These are phyloP conservation scores for Clohesyomyces aquaticus DNA, from an alignment of 495 filamentous ascomycete genomes.

Conservation along the genomic window DNA sequence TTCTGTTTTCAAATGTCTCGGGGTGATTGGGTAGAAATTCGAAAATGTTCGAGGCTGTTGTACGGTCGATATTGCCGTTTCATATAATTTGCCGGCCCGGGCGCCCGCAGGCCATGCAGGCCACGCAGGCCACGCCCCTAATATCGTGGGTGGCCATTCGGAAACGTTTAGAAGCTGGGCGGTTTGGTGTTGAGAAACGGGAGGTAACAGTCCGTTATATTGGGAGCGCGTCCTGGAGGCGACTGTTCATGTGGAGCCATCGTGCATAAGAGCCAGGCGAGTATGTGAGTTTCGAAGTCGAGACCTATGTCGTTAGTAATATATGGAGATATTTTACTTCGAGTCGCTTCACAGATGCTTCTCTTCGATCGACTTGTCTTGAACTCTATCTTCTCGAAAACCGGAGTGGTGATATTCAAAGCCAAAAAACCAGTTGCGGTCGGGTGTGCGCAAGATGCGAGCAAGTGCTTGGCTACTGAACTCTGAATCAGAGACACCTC, in stretches of 20 bases:
- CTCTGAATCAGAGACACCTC: too few species aligned
- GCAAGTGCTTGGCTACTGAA: too few species aligned
- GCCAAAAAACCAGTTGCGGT: too few species aligned
- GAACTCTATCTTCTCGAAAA: neutral
- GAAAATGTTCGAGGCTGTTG: neutral
- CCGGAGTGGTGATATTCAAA: too few species aligned
- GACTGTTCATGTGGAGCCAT: constrained; percentile 7
- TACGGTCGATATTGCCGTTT: constrained; percentile 8
- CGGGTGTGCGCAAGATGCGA: too few species aligned
- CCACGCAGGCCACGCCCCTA: constrained; percentile 11
- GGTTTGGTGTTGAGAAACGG: constrained; percentile 15
- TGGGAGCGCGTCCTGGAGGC: constrained; percentile 4
- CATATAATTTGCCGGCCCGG: constrained; percentile 37
- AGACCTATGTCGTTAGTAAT: constrained; percentile 22
- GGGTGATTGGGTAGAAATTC: constrained; percentile 24
- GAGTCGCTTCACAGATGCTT: too few species aligned
- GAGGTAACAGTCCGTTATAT: constrained; percentile 9
- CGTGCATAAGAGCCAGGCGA: constrained; percentile 3
- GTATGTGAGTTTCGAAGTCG: constrained; percentile 5
- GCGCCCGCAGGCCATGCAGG: too few species aligned
- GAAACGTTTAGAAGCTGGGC: constrained; percentile 10
- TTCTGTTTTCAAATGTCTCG: neutral
- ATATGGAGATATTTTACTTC: too few species aligned
- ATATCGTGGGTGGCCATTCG: neutral
- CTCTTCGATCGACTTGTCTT: neutral